Percentiles rank a stretch among this genome's conserved stretches.
Evolutionary conservation across 2,329 filamentous ascomycete species (phyloP).

Genomic region (Penicillium freii): DNA sequence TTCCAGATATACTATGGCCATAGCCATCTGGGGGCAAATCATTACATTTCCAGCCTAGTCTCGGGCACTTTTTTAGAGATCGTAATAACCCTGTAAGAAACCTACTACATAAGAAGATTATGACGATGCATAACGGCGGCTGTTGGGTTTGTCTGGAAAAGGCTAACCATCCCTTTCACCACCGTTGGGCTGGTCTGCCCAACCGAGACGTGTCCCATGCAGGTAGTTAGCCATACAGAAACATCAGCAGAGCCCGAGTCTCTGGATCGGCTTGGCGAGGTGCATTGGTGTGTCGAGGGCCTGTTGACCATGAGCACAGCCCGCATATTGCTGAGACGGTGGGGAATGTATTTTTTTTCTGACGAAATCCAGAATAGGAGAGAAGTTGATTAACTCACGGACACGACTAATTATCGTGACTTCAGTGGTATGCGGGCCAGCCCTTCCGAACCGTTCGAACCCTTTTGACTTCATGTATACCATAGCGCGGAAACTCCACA

Average conservation of each 20-base stretch:
- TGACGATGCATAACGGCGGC: conserved; percentile 17
- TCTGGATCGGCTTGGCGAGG: conserved; percentile 37
- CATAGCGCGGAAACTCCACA: conserved; percentile 15
- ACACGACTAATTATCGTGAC: conserved; percentile 11
- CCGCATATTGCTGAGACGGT: conserved; percentile 17
- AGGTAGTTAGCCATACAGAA: conserved; percentile 12
- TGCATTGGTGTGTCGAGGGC: conserved; percentile 33
- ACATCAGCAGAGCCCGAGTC: conserved; percentile 30
- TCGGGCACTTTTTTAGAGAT: background rate
- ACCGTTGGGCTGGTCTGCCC: conserved; percentile 21
- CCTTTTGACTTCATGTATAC: conserved; percentile 19
- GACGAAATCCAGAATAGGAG: conserved; percentile 1
- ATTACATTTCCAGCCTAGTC: background rate
- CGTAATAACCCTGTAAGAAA: background rate
- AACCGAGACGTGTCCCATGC: conserved; percentile 21
- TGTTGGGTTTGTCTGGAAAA: conserved; percentile 17
- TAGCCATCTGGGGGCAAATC: background rate
- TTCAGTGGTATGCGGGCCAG: conserved; percentile 12
- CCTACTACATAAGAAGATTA: conserved; percentile 1
- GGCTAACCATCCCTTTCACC: conserved; percentile 21
- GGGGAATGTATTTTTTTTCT: background rate
- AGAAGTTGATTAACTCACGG: conserved; percentile 3
- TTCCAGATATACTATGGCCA: conserved; percentile 18
- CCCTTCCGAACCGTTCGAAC: conserved; percentile 19
- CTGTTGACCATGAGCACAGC: conserved; percentile 30